Base-by-base conservation (phyloP, 108 stramenopile species). In the Cylindrotheca closterium region DNA sequence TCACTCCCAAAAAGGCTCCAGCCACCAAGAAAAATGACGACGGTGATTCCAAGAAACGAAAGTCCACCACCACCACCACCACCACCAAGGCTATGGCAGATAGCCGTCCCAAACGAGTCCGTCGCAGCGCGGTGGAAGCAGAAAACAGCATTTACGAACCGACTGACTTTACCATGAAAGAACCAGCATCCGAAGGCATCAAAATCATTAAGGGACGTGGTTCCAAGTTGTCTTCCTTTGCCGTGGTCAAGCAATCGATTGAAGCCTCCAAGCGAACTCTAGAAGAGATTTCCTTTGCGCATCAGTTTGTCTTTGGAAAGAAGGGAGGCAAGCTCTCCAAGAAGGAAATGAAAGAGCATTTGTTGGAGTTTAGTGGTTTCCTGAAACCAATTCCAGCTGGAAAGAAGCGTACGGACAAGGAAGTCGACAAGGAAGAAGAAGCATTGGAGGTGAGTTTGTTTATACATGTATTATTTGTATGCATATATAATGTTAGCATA, bases 291-390 rank as follows among this genome's bases (percentile, higher is more conserved):
- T 17, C 29, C 21, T 34, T 45, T 30, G 80, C 80, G 24, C 67
- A 74, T 49, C 54, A 64, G 51, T 66, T 80, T 47, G 12, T 77
- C 0, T 77, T 60, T 42, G 32, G 48, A 3, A 53, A 34, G 18
- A 66, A 67, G 18, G 60, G 53, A 1, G 52, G 71, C 1, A 54
- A 51, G 22, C 23, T 47, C 18, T 53, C 51, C 23, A 71, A 70
- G 34, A 68, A 74, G 24, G 58, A 62, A 2, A 54, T 67, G 48
- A 70, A 68, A 30, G 33, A 54, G 17, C 34, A 74, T 24, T 23
- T 81, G 21, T 56, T 77, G 3, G 73, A 70, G n/a, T 82, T 78
- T 51, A 73, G 56, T 67, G 81, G 81, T 1, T 82, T 71, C 48
- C 68, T 82, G 28, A 74, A 74, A 12, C 30, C 31, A 5, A 30